Base-by-base conservation (phyloP, 2,329 filamentous ascomycete genomes). In the Paecilomyces fulvus region DNA sequence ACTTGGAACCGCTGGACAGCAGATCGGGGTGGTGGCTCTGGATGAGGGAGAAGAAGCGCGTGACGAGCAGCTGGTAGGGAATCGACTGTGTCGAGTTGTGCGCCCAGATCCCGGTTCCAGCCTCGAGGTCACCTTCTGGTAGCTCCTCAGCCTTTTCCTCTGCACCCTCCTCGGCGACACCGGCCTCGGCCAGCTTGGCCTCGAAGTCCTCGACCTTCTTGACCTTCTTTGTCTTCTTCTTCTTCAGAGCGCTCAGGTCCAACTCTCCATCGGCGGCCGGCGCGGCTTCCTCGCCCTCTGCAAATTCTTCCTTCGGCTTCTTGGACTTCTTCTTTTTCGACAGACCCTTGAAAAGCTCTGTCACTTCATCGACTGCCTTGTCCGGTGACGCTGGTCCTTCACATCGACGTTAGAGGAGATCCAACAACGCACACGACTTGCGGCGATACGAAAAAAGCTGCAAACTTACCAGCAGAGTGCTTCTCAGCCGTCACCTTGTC, bases 11-110 rank as follows among this genome's bases (percentile, higher is more conserved):
- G 73, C 86, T 89, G 61, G 89, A 88, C 62, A 92, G 87, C 69
- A 97, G 88, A 73, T 99, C 94, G 66, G 94, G 94, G 80, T 99
- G 95, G 81, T 95, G 92, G 77, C 92, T 89, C 75, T 94, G 86
- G 61, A 99, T 85, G 64, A 95, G 88, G 71, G 84, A 87, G 84
- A 96, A 99, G 83, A 99, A 99, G 65, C 94, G 90, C 69, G 82
- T 83, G 63, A 97, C 86, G 53, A 99, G 85, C 61, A 91, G 82
- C 68, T 85, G 83, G 82, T 96, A 99, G 70, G 82, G 85, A 75
- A 97, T 90, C 62, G 85, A 74, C 70, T 85, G 84, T 57, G 83
- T 85, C 73, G 87, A 84, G 69, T 92, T 85, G 79, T 96, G 91
- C 63, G 82, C 78, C 90, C 90, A 96, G 77, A 96, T 89, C 60